Evolutionary conservation across 2,329 filamentous ascomycete genomes (phyloP), one percentile per base, ranked within the genome.

Genomic region (Hymenotorrendiella dingleyae): DNA sequence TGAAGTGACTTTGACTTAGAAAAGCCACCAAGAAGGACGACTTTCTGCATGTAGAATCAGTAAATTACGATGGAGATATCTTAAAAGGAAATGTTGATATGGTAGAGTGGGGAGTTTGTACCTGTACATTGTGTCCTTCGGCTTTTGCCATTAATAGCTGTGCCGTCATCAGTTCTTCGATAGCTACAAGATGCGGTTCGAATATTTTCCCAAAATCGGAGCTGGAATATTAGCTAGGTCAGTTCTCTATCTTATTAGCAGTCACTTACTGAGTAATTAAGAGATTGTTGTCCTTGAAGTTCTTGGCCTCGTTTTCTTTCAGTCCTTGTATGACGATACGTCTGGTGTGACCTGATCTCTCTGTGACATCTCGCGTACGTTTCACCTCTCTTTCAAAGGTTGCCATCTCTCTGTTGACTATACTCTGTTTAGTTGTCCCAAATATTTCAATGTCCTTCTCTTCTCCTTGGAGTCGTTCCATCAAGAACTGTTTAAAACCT

Each of bases 1-100:
- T 34, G 43, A 9, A 49, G 40, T 9, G 43, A 43, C 9, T 14
- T 6, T 10, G 43, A 49, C 3, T 6, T 27, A 4, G 34, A 30
- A 20, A 51, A 51, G 4, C 48, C 48, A 4, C 48, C 48, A 14
- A 51, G 40, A n/a, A 51, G 43, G 36, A 51, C 19, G 4, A 51
- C 43, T 47, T 49, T 48, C 48, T 51, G 23, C 8, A 4, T 4
- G 41, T 6, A 16, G 16, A 23, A 33, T 6, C 12, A n/a, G 12
- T 37, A 14, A 36, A 28, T 8, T 32, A 12, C 30, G 6, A 8
- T 8, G 6, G 6, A 14, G 6, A 6, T 32, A 38, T 10, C 14
- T 38, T 38, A 16, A 17, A 26, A 12, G 3, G 6, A 2, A 8
- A 10, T 28, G 21, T 27, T 24, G 8, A 23, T 22, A 16, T 16